Conservation (phyloP, 306 rosid genomes). For the Luffa aegyptiaca region DNA sequence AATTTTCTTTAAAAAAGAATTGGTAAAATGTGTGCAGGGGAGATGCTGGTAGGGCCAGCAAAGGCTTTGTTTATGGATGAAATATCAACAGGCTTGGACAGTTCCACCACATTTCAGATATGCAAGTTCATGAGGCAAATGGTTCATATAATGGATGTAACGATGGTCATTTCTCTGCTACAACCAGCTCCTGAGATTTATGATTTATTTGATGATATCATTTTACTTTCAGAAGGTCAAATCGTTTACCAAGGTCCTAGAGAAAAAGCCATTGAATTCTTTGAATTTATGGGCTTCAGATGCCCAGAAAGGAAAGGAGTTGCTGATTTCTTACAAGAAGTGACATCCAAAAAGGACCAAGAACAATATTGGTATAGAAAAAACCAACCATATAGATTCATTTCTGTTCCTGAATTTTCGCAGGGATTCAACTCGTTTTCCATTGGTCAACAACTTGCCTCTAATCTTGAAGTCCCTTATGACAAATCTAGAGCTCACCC, state of each 20-base stretch:
- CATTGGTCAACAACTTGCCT: conserved; percentile 38
- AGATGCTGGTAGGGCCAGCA: conserved; percentile 86
- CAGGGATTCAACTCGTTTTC: conserved; percentile 30
- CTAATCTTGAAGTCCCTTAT: conserved; percentile 43
- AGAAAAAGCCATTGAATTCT: conserved; percentile 48
- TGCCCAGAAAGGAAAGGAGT: conserved; percentile 83
- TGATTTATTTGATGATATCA: conserved; percentile 42
- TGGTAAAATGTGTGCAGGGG: conserved; percentile 36
- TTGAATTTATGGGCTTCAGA: conserved; percentile 43
- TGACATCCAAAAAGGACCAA: conserved; percentile 75
- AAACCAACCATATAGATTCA: conserved; percentile 37
- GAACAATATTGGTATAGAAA: conserved; percentile 63
- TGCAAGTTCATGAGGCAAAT: conserved; percentile 70
- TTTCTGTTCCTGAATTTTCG: conserved; percentile 46
- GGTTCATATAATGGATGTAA: conserved; percentile 75
- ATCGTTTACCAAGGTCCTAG: conserved; percentile 71
- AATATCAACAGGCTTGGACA: conserved; percentile 85
- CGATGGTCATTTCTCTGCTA: conserved; percentile 59
- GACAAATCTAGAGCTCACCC: conserved; percentile 41
- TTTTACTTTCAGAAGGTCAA: conserved; percentile 68
- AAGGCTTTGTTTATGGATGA: conserved; percentile 80
- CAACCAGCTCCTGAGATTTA: conserved; percentile 51
- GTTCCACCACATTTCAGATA: conserved; percentile 83
- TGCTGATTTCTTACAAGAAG: conserved; percentile 83
- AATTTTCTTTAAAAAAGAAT: not conserved